These are phyloP conservation scores for Phytophthora podocarpi DNA, from an alignment of 352 stramenopile genomes.

Conservation along the genomic window DNA sequence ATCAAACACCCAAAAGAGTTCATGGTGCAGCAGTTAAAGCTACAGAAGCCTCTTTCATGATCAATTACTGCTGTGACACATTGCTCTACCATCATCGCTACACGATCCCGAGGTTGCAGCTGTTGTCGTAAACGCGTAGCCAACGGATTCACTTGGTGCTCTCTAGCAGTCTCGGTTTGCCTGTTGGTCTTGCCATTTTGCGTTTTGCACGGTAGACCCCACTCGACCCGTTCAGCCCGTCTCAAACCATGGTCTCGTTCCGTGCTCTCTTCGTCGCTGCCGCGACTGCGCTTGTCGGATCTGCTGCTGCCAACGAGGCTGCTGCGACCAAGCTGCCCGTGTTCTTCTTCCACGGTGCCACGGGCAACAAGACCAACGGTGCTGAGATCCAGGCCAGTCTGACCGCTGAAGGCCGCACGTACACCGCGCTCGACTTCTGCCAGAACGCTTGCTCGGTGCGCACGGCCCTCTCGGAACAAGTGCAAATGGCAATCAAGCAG, in stretches of 20 bases:
- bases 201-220: slow-evolving; percentile 22
- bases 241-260: slow-evolving; percentile 28
- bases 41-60: no score
- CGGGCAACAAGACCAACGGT: slow-evolving; percentile 39
- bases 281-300: slow-evolving; percentile 15
- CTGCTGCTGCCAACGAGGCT: slow-evolving; percentile 22
- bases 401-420: slow-evolving; percentile 44
- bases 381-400: slow-evolving; percentile 45
- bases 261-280: slow-evolving; percentile 19
- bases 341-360: slow-evolving; percentile 63
- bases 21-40: no score
- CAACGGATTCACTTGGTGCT: slow-evolving; percentile 12
- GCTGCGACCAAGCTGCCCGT: slow-evolving; percentile 39
- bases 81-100: slow-evolving; percentile 3
- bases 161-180: background rate
- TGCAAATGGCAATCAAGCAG: slow-evolving; percentile 54
- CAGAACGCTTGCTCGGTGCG: slow-evolving; percentile 42
- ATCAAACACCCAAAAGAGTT: no score
- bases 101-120: slow-evolving; percentile 8
- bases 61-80: slow-evolving; percentile 11
- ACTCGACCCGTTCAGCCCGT: slow-evolving; percentile 5
- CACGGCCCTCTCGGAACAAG: slow-evolving; percentile 43
- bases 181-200: slow-evolving; percentile 15
- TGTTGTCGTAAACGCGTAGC: slow-evolving; percentile 13
- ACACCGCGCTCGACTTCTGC: slow-evolving; percentile 55